Percentiles rank a stretch among this genome's conserved stretches.
These are phyloP conservation scores for Talaromyces nanjingensis DNA, from an alignment of 495 filamentous ascomycete species.

Conservation along the genomic window DNA sequence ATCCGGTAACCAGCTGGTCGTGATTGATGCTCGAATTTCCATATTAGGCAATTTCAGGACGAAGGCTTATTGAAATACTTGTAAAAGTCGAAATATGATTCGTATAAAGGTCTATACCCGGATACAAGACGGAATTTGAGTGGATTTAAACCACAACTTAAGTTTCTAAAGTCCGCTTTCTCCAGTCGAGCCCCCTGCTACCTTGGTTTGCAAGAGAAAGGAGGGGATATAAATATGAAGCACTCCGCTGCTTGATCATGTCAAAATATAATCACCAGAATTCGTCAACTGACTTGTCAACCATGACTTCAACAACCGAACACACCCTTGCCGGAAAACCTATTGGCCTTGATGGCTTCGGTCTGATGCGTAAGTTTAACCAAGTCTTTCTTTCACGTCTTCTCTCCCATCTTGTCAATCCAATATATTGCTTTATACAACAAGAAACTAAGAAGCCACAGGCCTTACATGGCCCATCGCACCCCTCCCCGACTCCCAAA, in stretches of 20 bases:
- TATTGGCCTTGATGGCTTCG: conserved; percentile 15
- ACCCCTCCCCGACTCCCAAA: conserved; percentile 44
- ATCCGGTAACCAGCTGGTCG: not conserved
- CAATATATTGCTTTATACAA: not conserved
- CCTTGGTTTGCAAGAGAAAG: too few species aligned
- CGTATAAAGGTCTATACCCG: not conserved
- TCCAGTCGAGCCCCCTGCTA: not conserved
- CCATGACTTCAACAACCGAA: not conserved
- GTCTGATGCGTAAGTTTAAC: conserved; percentile 15
- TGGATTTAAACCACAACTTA: not conserved
- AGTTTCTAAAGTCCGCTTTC: not conserved
- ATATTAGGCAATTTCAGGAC: not conserved
- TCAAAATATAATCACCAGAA: not conserved
- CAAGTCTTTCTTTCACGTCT: not conserved
- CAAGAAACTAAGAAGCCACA: conserved; percentile 14
- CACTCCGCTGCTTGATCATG: not conserved
- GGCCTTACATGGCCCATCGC: conserved; percentile 56
- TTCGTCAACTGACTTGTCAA: too few species aligned
- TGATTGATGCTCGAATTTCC: not conserved
- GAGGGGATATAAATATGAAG: not conserved
- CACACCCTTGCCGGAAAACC: conserved; percentile 13
- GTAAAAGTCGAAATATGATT: not conserved
- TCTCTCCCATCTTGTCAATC: not conserved
- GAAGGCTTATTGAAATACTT: not conserved
- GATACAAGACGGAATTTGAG: not conserved